Percentiles rank a stretch among this genome's conserved stretches.
phyloP scores from a whole-genome alignment of 345 rosid species.

The Eucalyptus regnans region DNA sequence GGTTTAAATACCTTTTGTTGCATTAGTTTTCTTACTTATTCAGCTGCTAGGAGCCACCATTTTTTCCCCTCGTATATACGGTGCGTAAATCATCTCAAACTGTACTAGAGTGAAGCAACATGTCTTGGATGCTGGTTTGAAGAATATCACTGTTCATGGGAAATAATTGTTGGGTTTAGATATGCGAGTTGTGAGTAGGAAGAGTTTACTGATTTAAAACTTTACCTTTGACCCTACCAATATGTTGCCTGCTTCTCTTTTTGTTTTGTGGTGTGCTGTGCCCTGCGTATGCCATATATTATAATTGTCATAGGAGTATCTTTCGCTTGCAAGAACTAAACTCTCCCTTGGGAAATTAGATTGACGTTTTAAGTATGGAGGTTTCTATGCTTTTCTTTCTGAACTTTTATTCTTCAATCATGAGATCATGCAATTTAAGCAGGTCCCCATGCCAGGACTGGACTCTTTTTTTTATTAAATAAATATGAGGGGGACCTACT shows the following conservation, averaged over 20 bases:
- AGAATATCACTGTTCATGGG: neutral
- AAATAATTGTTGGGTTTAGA: neutral
- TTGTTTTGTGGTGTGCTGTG: neutral
- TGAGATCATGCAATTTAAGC: neutral
- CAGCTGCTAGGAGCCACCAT: neutral
- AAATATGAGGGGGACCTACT: neutral
- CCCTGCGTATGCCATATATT: neutral
- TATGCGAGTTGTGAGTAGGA: neutral
- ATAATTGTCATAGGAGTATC: neutral
- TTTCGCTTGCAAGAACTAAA: neutral
- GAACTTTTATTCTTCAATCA: neutral
- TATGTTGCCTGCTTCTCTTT: neutral
- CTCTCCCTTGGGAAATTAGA: neutral
- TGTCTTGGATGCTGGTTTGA: neutral
- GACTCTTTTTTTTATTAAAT: neutral
- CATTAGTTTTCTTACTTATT: neutral
- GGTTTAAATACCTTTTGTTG: neutral
- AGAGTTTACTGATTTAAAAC: neutral
- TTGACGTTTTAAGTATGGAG: neutral
- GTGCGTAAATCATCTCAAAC: neutral
- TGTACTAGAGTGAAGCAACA: neutral
- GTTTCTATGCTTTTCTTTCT: neutral
- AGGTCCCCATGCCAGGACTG: neutral
- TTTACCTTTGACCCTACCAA: neutral
- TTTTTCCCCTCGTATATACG: neutral